phyloP scores from a whole-genome alignment of 129 eudicot species.

The Silybum marianum region DNA sequence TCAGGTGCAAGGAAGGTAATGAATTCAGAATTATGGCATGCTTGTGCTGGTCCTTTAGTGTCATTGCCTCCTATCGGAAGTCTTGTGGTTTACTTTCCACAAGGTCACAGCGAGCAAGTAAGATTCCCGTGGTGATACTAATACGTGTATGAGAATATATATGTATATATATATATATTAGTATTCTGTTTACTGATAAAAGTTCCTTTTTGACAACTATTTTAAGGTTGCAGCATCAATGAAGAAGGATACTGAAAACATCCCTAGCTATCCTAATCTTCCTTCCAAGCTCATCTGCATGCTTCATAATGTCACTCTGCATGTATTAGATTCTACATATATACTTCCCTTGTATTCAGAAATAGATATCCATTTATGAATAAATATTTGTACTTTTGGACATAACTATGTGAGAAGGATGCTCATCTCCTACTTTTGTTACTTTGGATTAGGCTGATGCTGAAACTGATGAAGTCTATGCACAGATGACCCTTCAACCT shows the following conservation, averaged over 20 bases:
- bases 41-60: constrained; percentile 96
- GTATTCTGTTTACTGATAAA: background rate
- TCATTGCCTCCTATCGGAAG: constrained; percentile 89
- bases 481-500: constrained; percentile 99
- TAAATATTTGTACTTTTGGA: background rate
- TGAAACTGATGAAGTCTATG: constrained; percentile 96
- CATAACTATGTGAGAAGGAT: background rate
- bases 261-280: constrained; percentile 92
- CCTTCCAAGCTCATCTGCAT: constrained; percentile 94
- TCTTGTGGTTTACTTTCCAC: constrained; percentile 90
- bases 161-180: too few relatives aligned
- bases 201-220: background rate
- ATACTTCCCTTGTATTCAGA: background rate
- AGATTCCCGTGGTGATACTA: constrained; percentile 16
- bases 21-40: constrained; percentile 96
- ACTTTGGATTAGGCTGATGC: constrained; percentile 74
- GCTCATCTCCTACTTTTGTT: background rate
- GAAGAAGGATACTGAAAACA: constrained; percentile 78
- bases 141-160: background rate
- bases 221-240: constrained; percentile 86
- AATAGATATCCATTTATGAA: background rate
- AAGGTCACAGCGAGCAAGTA: constrained; percentile 98
- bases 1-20: constrained; percentile 68
- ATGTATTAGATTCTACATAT: constrained; percentile 38
- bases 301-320: constrained; percentile 87